Conservation (phyloP, 2,329 filamentous ascomycete genomes). For the Lachnellula occidentalis region DNA sequence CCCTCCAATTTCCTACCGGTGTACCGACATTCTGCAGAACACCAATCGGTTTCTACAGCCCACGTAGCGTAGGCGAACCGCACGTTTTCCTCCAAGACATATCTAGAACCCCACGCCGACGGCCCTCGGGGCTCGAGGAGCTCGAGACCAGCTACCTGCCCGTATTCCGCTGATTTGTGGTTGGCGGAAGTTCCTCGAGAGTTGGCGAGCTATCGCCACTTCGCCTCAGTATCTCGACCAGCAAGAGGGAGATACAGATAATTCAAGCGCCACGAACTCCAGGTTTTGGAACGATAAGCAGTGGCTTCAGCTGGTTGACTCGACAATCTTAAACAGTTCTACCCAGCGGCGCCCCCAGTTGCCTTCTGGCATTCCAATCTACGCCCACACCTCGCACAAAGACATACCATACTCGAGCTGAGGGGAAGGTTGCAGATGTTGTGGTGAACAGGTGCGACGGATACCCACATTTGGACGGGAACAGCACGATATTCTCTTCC, state of each 20-base stretch:
- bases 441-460: slow-evolving; percentile 29
- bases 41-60: slow-evolving; percentile 2
- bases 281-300: not conserved
- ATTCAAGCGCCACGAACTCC: not conserved
- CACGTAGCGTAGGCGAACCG: not conserved
- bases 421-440: slow-evolving; percentile 26
- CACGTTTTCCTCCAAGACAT: slow-evolving; percentile 10
- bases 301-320: slow-evolving; percentile 6
- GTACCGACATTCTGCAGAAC: slow-evolving; percentile 1
- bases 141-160: not conserved
- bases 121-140: not conserved
- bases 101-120: not conserved
- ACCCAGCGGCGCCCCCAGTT: not conserved
- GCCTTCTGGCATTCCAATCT: slow-evolving; percentile 11
- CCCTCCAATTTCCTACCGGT: slow-evolving; percentile 6
- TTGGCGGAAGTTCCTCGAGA: slow-evolving; percentile 4
- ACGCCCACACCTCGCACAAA: slow-evolving; percentile 14
- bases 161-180: not conserved
- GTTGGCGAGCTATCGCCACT: slow-evolving; percentile 8
- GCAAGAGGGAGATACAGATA: not conserved
- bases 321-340: slow-evolving; percentile 8
- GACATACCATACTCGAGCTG: slow-evolving; percentile 22
- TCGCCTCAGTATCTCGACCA: slow-evolving; percentile 1
- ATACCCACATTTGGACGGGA: slow-evolving; percentile 30
- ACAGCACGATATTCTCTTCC: slow-evolving; percentile 30